A percentile compares a stretch with the other conserved stretches of the same genome.
These are phyloP conservation scores for Phytophthora constricta DNA, from an alignment of 352 stramenopile genomes.

Conservation along the genomic window DNA sequence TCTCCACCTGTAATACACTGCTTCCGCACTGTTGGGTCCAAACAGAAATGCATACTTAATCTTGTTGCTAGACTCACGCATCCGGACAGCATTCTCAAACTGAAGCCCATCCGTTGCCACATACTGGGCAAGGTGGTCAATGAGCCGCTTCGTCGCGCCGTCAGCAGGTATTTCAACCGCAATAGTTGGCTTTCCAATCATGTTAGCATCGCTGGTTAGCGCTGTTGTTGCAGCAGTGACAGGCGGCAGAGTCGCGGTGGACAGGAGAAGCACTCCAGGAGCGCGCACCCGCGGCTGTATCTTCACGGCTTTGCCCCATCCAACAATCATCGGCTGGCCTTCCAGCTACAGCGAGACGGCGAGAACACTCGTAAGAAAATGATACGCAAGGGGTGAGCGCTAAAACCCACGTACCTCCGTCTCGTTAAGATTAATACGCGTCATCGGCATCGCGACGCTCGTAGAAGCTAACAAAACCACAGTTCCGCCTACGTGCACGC, in stretches of 20 bases:
- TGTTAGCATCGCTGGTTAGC: constrained; percentile 1
- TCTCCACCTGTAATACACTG: constrained; percentile 76
- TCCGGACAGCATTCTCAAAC: constrained; percentile 70
- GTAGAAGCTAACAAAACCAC: constrained; percentile 96
- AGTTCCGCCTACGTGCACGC: constrained; percentile 87
- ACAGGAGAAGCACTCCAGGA: constrained; percentile 15
- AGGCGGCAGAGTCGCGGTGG: constrained; percentile 12
- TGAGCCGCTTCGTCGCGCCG: constrained; percentile 22
- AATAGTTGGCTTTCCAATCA: constrained; percentile 32
- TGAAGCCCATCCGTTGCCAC: constrained; percentile 69
- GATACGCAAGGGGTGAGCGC: neutral
- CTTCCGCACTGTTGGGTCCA: constrained; percentile 40
- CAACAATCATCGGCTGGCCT: constrained; percentile 76
- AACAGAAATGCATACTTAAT: constrained; percentile 63
- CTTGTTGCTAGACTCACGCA: constrained; percentile 53
- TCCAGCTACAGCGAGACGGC: constrained; percentile 71
- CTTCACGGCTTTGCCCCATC: constrained; percentile 84
- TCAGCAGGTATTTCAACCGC: constrained; percentile 49
- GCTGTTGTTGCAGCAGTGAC: constrained; percentile 5
- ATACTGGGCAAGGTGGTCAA: constrained; percentile 68
- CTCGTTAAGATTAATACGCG: constrained; percentile 71
- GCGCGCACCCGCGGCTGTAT: constrained; percentile 49
- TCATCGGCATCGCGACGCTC: constrained; percentile 82
- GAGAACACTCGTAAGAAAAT: too few relatives aligned
- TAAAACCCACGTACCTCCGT: constrained; percentile 59